A percentile compares a stretch with the other conserved stretches of the same genome.
Conservation (phyloP, 2,329 filamentous ascomycete species). For the Alternaria sp. region DNA sequence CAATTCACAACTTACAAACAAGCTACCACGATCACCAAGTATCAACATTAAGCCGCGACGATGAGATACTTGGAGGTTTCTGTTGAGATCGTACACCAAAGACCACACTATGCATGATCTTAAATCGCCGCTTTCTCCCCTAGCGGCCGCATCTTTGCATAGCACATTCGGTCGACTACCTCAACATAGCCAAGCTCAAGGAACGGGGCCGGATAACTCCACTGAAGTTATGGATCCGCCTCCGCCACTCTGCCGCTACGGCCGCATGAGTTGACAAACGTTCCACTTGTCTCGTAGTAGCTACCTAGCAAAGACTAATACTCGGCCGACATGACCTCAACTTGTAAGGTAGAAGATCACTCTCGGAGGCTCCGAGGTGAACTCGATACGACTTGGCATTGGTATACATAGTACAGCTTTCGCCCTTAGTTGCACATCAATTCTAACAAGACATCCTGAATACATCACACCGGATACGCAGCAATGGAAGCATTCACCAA, state of each 20-base stretch:
- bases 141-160: not conserved
- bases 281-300: not conserved
- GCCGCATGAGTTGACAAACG: not conserved
- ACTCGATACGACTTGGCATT: not conserved
- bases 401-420: not conserved
- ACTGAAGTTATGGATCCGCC: not conserved
- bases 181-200: not conserved
- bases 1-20: not conserved
- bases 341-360: not conserved
- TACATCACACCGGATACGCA: not conserved
- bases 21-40: not conserved
- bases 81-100: not conserved
- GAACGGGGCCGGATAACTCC: not conserved
- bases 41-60: not conserved
- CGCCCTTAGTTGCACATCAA: not conserved
- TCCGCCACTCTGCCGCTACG: not conserved
- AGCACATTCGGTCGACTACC: constrained; percentile 1
- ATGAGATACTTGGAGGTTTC: not conserved
- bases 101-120: not conserved
- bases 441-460: not conserved
- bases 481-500: constrained; percentile 40
- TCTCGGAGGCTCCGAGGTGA: not conserved
- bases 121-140: not conserved
- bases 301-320: not conserved
- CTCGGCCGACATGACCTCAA: not conserved